Base-by-base conservation (phyloP, 2,329 filamentous ascomycete species). In the Didymella exigua region DNA sequence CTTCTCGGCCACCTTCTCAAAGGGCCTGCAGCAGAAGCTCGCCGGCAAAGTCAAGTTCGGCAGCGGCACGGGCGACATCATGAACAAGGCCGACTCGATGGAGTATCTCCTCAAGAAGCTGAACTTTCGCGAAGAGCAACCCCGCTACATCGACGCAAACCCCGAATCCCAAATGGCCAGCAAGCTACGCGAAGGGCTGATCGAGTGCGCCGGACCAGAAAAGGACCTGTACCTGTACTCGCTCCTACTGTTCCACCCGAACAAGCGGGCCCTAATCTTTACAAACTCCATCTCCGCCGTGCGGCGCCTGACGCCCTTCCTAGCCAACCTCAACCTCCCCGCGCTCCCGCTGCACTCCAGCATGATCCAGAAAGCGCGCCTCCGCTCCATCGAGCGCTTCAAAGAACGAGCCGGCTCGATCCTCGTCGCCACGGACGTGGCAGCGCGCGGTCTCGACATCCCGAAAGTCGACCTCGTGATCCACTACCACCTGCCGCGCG, bases 221-320 rank as follows among this genome's bases (percentile, higher is more conserved):
- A 99, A 99, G 84, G 95, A 99, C 74, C 85, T 99, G 9, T 98
- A 93, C 63, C 87, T 98, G 34, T 99, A 99, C 76, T 84, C 92
- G 0, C 81, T 96, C 8, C 82, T 98, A 0, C 82, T 97, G 2
- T 86, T 96, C 52, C 89, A 96, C 70, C 87, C 90, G 1, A 88
- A 88, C 42, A 84, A 88, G 31, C 89, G 93, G 27, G 92, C 91
- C 0, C 81, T 99, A 2, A 86, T 99, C 42, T 99, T 99, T 74
- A 92, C 93, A 24, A 99, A 99, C 78, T 96, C 93, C 38, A 97
- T 99, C 74, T 90, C 90, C 47, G 89, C 93, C 2, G 93, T 96
- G 46, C 89, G 92, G 38, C 90, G 95, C 31, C 81, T 99, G 11
- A 87, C 89, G 0, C 91, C 93, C 0, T 85, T 97, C 69, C 83